phyloP scores from a whole-genome alignment of 208 protist species.

The Wallacemonas sp. region DNA sequence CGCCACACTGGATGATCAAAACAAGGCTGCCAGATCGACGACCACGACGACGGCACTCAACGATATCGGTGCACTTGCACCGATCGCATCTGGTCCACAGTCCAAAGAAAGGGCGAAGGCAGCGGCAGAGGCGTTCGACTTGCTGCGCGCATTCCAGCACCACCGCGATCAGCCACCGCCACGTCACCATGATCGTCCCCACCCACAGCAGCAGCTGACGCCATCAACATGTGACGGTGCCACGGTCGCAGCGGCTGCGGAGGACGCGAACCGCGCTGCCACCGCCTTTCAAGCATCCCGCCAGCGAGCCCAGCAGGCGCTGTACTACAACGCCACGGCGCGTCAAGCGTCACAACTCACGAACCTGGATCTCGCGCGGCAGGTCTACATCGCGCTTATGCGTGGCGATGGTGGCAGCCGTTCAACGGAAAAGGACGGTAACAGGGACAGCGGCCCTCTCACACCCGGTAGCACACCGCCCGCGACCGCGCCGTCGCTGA shows the following conservation, averaged over 20 bases:
- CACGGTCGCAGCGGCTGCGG: background rate
- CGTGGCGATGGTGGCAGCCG: background rate
- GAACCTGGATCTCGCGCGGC: constrained; percentile 12
- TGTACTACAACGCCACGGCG: constrained; percentile 26
- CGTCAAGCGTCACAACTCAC: background rate
- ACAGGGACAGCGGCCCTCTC: background rate
- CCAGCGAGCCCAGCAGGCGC: constrained; percentile 15
- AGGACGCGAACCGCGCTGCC: background rate
- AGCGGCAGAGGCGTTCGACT: background rate
- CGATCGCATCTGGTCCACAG: background rate
- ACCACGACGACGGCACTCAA: constrained; percentile 1
- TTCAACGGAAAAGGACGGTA: background rate
- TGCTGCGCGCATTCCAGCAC: background rate
- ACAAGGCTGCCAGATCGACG: no score
- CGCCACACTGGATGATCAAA: no score
- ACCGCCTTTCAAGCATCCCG: constrained; percentile 11
- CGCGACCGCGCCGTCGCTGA: background rate
- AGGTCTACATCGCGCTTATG: constrained; percentile 17
- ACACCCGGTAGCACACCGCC: no score
- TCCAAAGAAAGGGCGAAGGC: background rate
- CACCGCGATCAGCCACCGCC: background rate
- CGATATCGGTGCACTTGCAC: no score
- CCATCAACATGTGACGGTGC: no score
- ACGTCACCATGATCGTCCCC: no score
- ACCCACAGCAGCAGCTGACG: no score